A percentile compares a stretch with the other conserved stretches of the same genome.
phyloP scores from a whole-genome alignment of 2,329 filamentous ascomycete genomes.

The Colletotrichum sp. region DNA sequence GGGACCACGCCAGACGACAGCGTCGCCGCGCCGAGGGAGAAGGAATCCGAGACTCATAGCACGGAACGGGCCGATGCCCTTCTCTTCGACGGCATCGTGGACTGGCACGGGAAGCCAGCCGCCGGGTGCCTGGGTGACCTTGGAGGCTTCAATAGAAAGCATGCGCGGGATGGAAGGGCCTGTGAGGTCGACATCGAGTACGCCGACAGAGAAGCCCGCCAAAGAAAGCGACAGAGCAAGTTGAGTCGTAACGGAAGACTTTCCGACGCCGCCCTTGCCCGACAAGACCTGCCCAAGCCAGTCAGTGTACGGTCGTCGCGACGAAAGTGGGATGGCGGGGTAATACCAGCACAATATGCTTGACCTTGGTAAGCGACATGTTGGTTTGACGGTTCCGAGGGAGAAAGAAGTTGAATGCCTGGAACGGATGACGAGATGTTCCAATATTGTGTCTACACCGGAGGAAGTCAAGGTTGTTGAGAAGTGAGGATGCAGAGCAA shows the following conservation, averaged over 20 bases:
- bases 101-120: slow-evolving; percentile 93
- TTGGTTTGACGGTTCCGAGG: not conserved
- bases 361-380: slow-evolving; percentile 74
- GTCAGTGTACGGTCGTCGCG: not conserved
- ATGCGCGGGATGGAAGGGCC: slow-evolving; percentile 96
- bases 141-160: slow-evolving; percentile 86
- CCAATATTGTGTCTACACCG: not conserved
- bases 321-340: not conserved
- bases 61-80: slow-evolving; percentile 66
- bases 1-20: slow-evolving; percentile 95
- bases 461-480: not conserved
- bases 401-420: not conserved
- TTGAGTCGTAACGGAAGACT: slow-evolving; percentile 97
- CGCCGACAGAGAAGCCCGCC: slow-evolving; percentile 86
- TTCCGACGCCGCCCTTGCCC: slow-evolving; percentile 96
- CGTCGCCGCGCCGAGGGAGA: slow-evolving; percentile 80
- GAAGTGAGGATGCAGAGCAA: not conserved
- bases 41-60: slow-evolving; percentile 97
- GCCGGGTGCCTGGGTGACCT: slow-evolving; percentile 88
- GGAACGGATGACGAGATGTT: not conserved
- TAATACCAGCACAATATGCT: slow-evolving; percentile 77
- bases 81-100: slow-evolving; percentile 62
- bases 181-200: slow-evolving; percentile 95
- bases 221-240: slow-evolving; percentile 88
- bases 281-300: slow-evolving; percentile 70